Conservation (phyloP, 805 yeast species). For the Cyberlindnera suaveolens region DNA sequence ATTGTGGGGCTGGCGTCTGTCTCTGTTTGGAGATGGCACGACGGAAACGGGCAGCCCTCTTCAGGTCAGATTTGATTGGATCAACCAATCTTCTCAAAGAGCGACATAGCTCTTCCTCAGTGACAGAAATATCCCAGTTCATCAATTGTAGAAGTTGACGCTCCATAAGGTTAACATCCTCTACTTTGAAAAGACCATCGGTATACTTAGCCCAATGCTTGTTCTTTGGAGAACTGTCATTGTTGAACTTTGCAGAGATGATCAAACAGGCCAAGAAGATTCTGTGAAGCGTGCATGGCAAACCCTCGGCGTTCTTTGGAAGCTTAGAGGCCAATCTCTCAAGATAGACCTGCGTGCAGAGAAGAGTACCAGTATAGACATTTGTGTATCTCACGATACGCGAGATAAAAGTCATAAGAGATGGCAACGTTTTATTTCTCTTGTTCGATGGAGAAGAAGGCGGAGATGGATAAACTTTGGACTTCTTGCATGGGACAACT, state of each 20-base stretch:
- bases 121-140: conserved; percentile 67
- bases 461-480: conserved; percentile 31
- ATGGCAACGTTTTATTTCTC: conserved; percentile 35
- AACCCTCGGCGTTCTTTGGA: conserved; percentile 68
- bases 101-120: conserved; percentile 58
- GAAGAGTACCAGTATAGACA: conserved; percentile 73
- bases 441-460: conserved; percentile 28
- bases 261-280: conserved; percentile 70
- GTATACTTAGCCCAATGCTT: conserved; percentile 76
- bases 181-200: conserved; percentile 60
- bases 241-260: conserved; percentile 66
- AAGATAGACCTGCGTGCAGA: conserved; percentile 66
- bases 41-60: conserved; percentile 22
- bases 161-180: conserved; percentile 77
- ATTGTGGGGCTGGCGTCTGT: conserved; percentile 3
- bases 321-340: conserved; percentile 53
- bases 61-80: conserved; percentile 55
- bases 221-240: conserved; percentile 74
- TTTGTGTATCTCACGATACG: conserved; percentile 67
- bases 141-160: conserved; percentile 62
- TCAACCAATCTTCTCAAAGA: conserved; percentile 68
- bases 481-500: conserved; percentile 53
- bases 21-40: conserved; percentile 12
- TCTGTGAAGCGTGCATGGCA: conserved; percentile 76
- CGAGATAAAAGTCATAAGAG: conserved; percentile 68